A percentile compares a stretch with the other conserved stretches of the same genome.
phyloP scores from a whole-genome alignment of 257 asterid genomes.

The Solanum rostratum region DNA sequence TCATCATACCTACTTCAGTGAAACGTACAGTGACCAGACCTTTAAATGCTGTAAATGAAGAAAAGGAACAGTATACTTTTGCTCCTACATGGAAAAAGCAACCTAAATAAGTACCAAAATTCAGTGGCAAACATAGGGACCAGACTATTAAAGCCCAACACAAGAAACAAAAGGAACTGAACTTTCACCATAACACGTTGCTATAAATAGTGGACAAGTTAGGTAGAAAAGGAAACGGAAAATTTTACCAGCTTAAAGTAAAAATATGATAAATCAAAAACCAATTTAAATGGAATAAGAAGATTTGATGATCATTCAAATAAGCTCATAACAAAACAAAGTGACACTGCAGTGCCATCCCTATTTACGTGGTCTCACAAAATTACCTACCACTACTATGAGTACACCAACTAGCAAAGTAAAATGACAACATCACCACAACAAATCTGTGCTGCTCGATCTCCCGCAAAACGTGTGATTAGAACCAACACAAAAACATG shows the following conservation, averaged over 20 bases:
- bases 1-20: background rate
- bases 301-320: background rate
- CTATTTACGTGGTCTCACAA: slow-evolving; percentile 1
- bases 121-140: background rate
- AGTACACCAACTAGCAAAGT: background rate
- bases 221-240: background rate
- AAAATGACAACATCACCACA: background rate
- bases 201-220: background rate
- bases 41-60: background rate
- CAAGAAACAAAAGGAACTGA: background rate
- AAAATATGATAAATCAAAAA: background rate
- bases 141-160: background rate
- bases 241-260: background rate
- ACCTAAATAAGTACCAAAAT: background rate
- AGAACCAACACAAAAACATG: background rate
- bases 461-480: background rate
- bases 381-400: background rate
- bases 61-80: background rate
- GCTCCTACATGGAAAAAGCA: background rate
- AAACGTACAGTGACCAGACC: background rate
- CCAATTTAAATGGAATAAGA: background rate
- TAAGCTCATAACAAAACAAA: background rate
- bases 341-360: background rate
- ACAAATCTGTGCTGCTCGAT: background rate
- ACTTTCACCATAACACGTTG: background rate